A percentile compares a stretch with the other conserved stretches of the same genome.
Conservation (phyloP, 1,139 yeast genomes). For the Kluyveromyces marxianus region DNA sequence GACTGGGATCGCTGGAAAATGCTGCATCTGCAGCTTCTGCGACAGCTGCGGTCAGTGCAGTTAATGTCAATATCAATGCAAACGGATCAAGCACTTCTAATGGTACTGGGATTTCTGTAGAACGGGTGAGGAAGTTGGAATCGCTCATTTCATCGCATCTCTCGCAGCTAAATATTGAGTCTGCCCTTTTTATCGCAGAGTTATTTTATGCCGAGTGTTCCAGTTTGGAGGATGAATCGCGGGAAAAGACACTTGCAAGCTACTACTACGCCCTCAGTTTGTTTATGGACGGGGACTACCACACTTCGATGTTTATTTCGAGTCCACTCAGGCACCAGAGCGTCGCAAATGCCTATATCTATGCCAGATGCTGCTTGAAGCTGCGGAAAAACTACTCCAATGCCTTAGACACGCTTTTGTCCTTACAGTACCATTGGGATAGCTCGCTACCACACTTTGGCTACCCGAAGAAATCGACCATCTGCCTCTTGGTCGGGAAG, state of each 20-base stretch:
- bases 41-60: background rate
- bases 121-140: slow-evolving; percentile 3
- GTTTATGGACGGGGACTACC: slow-evolving; percentile 20
- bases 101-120: background rate
- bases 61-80: background rate
- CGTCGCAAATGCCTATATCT: slow-evolving; percentile 24
- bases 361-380: slow-evolving; percentile 22
- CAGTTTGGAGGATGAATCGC: slow-evolving; percentile 14
- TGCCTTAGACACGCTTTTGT: slow-evolving; percentile 10
- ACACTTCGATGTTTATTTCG: slow-evolving; percentile 19
- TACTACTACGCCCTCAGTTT: slow-evolving; percentile 25
- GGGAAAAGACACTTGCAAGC: slow-evolving; percentile 17
- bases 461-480: slow-evolving; percentile 57
- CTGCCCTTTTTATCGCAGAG: slow-evolving; percentile 28
- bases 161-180: slow-evolving; percentile 24
- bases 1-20: background rate
- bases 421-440: slow-evolving; percentile 7
- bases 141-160: slow-evolving; percentile 8
- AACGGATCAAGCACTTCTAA: background rate
- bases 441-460: slow-evolving; percentile 6
- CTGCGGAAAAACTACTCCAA: slow-evolving; percentile 18
- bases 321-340: slow-evolving; percentile 17
- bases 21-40: background rate
- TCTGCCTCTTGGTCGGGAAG: slow-evolving; percentile 64
- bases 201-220: slow-evolving; percentile 22